Evolutionary conservation across 805 yeast species (phyloP), one percentile per base, ranked within the genome.

Genomic region (Metschnikowia sp.): DNA sequence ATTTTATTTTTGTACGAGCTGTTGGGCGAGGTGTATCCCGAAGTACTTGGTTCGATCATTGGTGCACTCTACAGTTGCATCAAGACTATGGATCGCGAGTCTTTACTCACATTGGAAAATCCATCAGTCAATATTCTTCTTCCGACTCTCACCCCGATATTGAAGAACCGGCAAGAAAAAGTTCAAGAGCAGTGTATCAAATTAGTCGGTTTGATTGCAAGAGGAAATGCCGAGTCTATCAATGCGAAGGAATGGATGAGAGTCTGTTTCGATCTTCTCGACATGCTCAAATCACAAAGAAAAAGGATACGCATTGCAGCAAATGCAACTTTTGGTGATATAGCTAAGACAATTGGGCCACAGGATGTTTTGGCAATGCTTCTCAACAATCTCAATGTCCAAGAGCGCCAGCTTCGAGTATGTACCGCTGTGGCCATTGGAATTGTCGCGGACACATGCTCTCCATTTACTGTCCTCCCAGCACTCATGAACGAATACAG

Each of bases 381-480:
- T 33, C 68, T 94, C 47, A 88, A 87, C 57, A 92, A 92, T 57
- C 71, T 94, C 54, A 78, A 88, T 50, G 96, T 91, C 8, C 98
- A 92, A 62, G 98, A 94, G 62, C 86, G 99, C 61, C 99, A 94
- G 68, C 75, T 88, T 36, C 84, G 99, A 61, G 96, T 94, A 8
- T 92, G 97, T 64, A 89, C 98, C 0, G 97, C 99, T 6, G 97
- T 94, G 36, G 99, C 99, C 0, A 88, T 94, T 54, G 99, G 96
- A 33, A 90, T 94, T 56, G 96, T 94, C 8, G 98, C 98, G 0
- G 94, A 91, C 49, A 82, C 86, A 0, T 94, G 98, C 65, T 81
- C 88, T 0, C 96, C 98, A 0, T 94, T 87, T 66, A 88, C 97
- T 0, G 96, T 92, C 0, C 65, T 94, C 8, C 99, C 99, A 0